Evolutionary conservation across 306 rosid genomes (phyloP), one percentile per base, ranked within the genome.

Genomic region (Gillenia trifoliata): DNA sequence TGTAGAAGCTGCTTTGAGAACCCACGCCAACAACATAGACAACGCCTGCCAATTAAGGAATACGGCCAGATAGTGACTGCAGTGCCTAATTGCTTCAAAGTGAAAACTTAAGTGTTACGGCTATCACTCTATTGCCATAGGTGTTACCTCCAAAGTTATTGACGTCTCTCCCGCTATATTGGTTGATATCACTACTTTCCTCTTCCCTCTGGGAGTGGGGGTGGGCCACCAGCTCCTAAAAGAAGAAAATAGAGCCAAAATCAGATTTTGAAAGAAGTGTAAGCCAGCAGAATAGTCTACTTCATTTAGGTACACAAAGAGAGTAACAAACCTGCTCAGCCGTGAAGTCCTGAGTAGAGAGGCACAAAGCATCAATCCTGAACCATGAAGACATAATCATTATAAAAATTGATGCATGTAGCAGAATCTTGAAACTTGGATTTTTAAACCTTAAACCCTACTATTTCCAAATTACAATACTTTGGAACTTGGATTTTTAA

Each of bases 161-260:
- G 97, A 93, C 52, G 98, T 93, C 88, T 93, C 97, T 30, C n/a
- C n/a, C n/a, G 98, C 98, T 81, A 93, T 92, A 83, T 93, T 93
- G 68, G 98, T 93, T 34, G 98, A 89, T 76, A 93, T 81, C 77
- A 93, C 83, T 71, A 91, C 94, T 87, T 91, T 93, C 86, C 97
- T 91, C 91, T 91, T 93, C 78, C 96, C 97, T 81, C 97, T 82
- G 59, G 92, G 90, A 79, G 94, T 75, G 36, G 94, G 94, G 84
- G 92, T 66, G 81, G 89, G 91, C n/a, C 73, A 93, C 84, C 79
- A 93, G 82, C 78, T 93, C 98, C 98, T 93, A 56, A 61, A 79
- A 59, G 62, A 41, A 72, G 70, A 80, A 78, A 59, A 41, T 69
- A 60, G 71, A 77, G 22, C 31, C 50, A 54, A 34, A 75, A 33